Evolutionary conservation across 148 eudicot species (phyloP), one percentile per base, ranked within the genome.

Genomic region (Simmondsia chinensis): DNA sequence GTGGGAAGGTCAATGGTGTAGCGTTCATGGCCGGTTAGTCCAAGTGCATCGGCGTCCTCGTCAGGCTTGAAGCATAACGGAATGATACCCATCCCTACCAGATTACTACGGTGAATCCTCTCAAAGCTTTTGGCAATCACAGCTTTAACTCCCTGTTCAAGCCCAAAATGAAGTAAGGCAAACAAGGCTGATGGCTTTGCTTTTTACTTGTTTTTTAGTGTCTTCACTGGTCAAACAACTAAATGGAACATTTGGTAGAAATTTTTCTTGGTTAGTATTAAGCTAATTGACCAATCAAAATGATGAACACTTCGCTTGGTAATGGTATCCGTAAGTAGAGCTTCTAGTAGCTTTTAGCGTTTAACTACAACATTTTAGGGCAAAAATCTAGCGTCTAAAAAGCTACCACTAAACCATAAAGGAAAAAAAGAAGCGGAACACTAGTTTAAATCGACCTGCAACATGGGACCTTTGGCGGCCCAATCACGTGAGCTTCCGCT

Each of bases 391-490:
- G n/a, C n/a, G n/a, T n/a, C n/a, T n/a, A n/a, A n/a, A n/a, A n/a
- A n/a, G n/a, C n/a, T n/a, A n/a, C n/a, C n/a, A n/a, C n/a, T n/a
- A n/a, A n/a, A n/a, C n/a, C n/a, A n/a, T n/a, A n/a, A n/a, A n/a
- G n/a, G n/a, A n/a, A n/a, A n/a, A n/a, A n/a, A n/a, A n/a, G n/a
- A n/a, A n/a, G n/a, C n/a, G n/a, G n/a, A n/a, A n/a, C n/a, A n/a
- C n/a, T n/a, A n/a, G n/a, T n/a, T n/a, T n/a, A n/a, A n/a, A n/a
- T n/a, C n/a, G n/a, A 82, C 99, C 77, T 56, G 95, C 44, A 91
- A 76, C 99, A 86, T 86, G 18, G 95, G 94, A 9, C 99, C 99
- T 72, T 91, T 91, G 26, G 99, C 99, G 57, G 99, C 99, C 99
- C 99, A 91, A 42, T 91, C 99, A 34, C 99, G 72, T 17, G 99